Conservation (phyloP, 2,329 filamentous ascomycete species). For the Fusarium vanettenii region DNA sequence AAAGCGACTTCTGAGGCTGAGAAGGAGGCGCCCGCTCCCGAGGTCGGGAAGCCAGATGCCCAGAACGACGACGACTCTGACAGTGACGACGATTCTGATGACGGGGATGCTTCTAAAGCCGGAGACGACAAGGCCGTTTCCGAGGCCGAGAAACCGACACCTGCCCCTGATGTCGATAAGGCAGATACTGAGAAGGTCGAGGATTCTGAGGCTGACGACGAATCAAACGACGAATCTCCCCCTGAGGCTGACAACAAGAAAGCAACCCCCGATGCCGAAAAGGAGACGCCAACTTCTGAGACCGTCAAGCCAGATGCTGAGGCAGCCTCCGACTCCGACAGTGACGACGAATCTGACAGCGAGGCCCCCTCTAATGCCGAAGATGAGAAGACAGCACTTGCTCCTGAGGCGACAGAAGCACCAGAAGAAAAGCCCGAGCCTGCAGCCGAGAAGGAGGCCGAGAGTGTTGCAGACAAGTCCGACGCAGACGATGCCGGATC, state of each 20-base stretch:
- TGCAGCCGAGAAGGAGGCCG: constrained; percentile 1
- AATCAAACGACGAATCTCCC: not conserved
- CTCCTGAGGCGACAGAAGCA: not conserved
- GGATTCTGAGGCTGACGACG: constrained; percentile 4
- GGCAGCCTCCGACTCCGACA: not conserved
- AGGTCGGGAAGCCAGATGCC: not conserved
- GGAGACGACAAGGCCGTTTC: not conserved
- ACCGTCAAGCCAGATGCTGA: constrained; percentile 1
- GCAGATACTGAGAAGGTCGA: constrained; percentile 1
- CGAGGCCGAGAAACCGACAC: not conserved
- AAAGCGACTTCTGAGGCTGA: not conserved
- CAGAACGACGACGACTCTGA: constrained; percentile 3
- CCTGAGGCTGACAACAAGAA: not conserved
- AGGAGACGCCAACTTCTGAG: not conserved
- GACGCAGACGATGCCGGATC: not conserved
- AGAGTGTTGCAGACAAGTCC: not conserved
- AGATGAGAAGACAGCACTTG: not conserved
- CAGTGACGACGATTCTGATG: not conserved
- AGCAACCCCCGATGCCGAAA: not conserved
- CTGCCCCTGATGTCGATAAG: not conserved
- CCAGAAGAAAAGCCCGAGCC: not conserved
- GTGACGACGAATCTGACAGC: not conserved
- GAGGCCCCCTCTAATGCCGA: not conserved
- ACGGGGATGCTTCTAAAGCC: not conserved
- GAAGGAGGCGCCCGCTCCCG: not conserved